A percentile compares a stretch with the other conserved stretches of the same genome.
Evolutionary conservation across 164 flowering plant species (phyloP).

Genomic region (Aristolochia fimbriata): DNA sequence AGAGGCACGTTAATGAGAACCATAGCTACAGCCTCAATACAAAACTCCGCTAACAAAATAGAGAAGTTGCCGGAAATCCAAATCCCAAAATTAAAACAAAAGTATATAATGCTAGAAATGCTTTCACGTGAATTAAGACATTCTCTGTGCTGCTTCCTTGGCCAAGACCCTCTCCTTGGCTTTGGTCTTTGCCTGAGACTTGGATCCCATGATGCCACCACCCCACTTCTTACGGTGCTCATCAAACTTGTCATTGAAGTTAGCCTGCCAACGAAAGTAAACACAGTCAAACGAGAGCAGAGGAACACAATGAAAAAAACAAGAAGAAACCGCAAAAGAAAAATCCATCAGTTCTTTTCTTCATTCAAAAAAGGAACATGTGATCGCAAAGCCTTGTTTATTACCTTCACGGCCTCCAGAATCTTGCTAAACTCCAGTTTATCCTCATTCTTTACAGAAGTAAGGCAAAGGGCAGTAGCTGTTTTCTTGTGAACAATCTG

Average conservation of each 20-base stretch:
- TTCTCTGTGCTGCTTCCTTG: conserved; percentile 3
- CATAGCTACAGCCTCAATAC: too few relatives aligned
- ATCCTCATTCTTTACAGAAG: conserved; percentile 79
- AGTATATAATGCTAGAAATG: too few relatives aligned
- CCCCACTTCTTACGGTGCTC: conserved; percentile 5
- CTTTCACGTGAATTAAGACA: neutral
- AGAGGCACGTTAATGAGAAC: too few relatives aligned
- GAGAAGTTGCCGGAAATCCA: too few relatives aligned
- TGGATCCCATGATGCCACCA: conserved; percentile 4
- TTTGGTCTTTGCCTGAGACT: conserved; percentile 3
- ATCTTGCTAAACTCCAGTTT: conserved; percentile 77
- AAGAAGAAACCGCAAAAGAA: neutral
- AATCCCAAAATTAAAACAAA: too few relatives aligned
- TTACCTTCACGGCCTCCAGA: conserved; percentile 75
- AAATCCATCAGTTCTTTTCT: neutral
- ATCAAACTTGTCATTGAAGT: conserved; percentile 2
- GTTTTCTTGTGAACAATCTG: conserved; percentile 85
- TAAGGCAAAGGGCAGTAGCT: conserved; percentile 62
- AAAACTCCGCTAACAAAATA: too few relatives aligned
- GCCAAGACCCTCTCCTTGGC: conserved; percentile 1
- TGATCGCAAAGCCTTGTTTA: neutral
- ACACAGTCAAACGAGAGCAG: neutral
- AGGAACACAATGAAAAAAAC: neutral
- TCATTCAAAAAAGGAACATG: neutral
- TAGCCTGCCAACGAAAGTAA: neutral